These are phyloP conservation scores for Phlyctochytrium planicorne DNA, from an alignment of 192 early-diverging fungal species.

Conservation along the genomic window DNA sequence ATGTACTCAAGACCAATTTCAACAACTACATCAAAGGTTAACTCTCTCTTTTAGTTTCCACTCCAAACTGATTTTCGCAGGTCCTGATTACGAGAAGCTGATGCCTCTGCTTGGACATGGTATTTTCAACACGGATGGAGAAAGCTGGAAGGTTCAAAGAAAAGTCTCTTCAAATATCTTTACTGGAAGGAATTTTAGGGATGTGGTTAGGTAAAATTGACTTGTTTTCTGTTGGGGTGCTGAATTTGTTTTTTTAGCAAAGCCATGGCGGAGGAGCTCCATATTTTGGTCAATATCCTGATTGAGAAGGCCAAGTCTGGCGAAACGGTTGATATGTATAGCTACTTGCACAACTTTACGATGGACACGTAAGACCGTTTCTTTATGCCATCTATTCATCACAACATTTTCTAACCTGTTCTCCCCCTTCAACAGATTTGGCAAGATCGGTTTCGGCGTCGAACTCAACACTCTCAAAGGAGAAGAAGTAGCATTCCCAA, in stretches of 20 bases:
- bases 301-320: constrained; percentile 3
- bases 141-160: constrained; percentile 57
- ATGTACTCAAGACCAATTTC: too few relatives aligned
- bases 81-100: too few relatives aligned
- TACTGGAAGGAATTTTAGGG: not conserved
- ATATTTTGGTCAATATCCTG: not conserved
- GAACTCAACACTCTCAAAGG: constrained; percentile 10
- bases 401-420: too few relatives aligned
- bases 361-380: constrained; percentile 39
- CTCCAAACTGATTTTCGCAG: too few relatives aligned
- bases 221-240: too few relatives aligned
- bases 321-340: constrained; percentile 14
- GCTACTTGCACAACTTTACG: constrained; percentile 20
- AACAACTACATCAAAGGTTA: too few relatives aligned
- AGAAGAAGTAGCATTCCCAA: too few relatives aligned
- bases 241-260: not conserved
- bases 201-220: too few relatives aligned
- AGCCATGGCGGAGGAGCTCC: not conserved
- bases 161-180: constrained; percentile 45
- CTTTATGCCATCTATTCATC: too few relatives aligned
- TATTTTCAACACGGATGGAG: constrained; percentile 67
- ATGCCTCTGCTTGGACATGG: constrained; percentile 44
- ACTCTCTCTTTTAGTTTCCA: too few relatives aligned
- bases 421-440: too few relatives aligned
- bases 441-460: constrained; percentile 45